Evolutionary conservation across 495 filamentous ascomycete species (phyloP).

Genomic region (Aspergillus bridgeri): DNA sequence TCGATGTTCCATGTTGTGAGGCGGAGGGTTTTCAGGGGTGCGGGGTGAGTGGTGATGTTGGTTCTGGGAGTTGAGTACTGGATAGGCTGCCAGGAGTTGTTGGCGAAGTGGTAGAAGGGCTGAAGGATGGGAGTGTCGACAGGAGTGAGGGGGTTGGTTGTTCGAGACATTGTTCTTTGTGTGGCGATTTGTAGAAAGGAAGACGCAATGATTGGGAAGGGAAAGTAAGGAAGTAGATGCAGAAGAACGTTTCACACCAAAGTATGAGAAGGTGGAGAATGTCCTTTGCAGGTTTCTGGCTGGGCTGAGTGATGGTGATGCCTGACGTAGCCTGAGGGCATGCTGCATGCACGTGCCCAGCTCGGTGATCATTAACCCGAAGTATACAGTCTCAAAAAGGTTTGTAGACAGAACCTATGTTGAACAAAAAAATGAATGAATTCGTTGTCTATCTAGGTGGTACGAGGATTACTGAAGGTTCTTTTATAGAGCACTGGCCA

Average conservation of each 20-base stretch:
- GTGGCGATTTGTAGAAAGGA: not conserved
- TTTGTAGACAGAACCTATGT: too few species aligned
- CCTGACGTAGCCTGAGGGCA: not conserved
- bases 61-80: not conserved
- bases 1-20: slow-evolving; percentile 19
- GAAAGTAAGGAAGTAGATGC: not conserved
- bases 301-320: too few species aligned
- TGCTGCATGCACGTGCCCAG: not conserved
- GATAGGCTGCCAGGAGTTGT: slow-evolving; percentile 1
- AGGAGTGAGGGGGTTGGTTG: too few species aligned
- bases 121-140: slow-evolving; percentile 5
- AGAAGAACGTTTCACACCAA: too few species aligned
- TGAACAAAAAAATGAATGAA: too few species aligned
- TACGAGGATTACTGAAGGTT: too few species aligned
- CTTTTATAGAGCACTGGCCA: too few species aligned
- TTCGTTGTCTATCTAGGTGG: too few species aligned
- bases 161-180: not conserved
- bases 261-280: too few species aligned
- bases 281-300: too few species aligned
- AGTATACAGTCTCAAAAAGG: not conserved
- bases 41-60: not conserved
- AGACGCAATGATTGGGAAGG: not conserved
- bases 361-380: not conserved
- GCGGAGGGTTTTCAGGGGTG: not conserved
- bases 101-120: slow-evolving; percentile 8